phyloP scores from a whole-genome alignment of 164 flowering plant genomes.

The Nymphaea thermarum region DNA sequence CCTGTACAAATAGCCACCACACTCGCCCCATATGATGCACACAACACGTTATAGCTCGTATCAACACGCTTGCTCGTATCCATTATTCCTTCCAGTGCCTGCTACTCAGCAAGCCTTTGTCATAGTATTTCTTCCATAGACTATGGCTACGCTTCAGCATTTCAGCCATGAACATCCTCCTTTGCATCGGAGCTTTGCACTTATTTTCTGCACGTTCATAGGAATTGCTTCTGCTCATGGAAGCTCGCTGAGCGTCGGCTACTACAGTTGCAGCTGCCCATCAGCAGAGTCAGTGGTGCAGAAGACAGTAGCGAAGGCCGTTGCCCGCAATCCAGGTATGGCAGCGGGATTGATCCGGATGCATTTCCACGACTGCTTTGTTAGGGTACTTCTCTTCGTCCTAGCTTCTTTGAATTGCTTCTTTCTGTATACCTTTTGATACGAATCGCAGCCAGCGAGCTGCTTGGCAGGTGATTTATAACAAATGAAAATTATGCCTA shows the following conservation, averaged over 20 bases:
- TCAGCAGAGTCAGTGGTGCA: constrained; percentile 14
- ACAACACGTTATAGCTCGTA: no score
- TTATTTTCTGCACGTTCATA: not conserved
- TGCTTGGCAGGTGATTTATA: not conserved
- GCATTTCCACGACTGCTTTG: constrained; percentile 74
- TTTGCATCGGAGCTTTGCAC: not conserved
- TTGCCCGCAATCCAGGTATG: constrained; percentile 32
- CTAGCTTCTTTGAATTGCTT: no score
- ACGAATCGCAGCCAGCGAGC: not conserved
- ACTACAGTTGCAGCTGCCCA: constrained; percentile 11
- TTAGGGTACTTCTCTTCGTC: constrained; percentile 22
- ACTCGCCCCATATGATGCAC: no score
- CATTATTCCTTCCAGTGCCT: no score
- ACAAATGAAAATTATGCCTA: not conserved
- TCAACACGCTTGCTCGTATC: no score
- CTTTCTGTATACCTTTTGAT: no score
- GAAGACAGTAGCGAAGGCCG: constrained; percentile 26
- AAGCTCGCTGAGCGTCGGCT: constrained; percentile 10
- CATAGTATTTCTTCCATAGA: not conserved
- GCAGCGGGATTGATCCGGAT: constrained; percentile 50
- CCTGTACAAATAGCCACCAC: no score
- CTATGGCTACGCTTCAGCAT: not conserved
- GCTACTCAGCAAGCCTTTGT: no score
- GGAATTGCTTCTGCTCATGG: constrained; percentile 1
- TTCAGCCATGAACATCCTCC: not conserved